Base-by-base conservation (phyloP, 495 filamentous ascomycete species). In the Aspergillus avenaceus region DNA sequence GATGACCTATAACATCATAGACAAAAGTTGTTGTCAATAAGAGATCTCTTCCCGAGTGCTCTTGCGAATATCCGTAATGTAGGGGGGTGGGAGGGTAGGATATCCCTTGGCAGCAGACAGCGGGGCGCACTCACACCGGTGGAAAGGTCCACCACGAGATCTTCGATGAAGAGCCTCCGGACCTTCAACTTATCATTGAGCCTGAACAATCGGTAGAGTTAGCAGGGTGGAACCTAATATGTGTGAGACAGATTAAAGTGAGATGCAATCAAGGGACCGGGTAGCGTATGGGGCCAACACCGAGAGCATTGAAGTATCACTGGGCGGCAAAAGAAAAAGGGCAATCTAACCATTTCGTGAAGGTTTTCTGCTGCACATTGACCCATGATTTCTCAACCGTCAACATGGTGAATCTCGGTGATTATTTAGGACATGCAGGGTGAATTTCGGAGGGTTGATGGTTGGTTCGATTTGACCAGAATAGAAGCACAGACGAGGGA, bases 351-450 rank as follows among this genome's bases (percentile, higher is more conserved):
- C 93, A 97, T 84, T 97, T 97, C 16, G 91, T 95, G 67, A 97
- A 97, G n/a, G 93, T 98, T 81, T 97, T 98, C 68, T 97, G 87
- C 74, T 97, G 92, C 62, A 96, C 91, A 61, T 84, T 89, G 62
- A 97, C 84, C 92, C 92, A 97, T 72, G 85, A 85, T 77, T 92
- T 87, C 75, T 96, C 83, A 58, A 83, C 75, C 66, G 78, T 69
- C 67, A 80, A 75, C 81, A 85, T 84, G 38, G 55, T 75, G 59
- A 48, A 59, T 51, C 47, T 53, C 50, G 32, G 13, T 23, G 9
- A 34, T 25, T n/a, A 49, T 44, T 47, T 58, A 50, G 55, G 51
- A 63, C 68, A 72, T 72, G 47, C 66, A 70, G 80, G 62, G 65
- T 59, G 56, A 58, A 57, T 16, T 43, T 48, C 31, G 22, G 40